Percentiles rank a stretch among this genome's conserved stretches.
phyloP scores from a whole-genome alignment of 257 asterid species.

The Solanum habrochaites region DNA sequence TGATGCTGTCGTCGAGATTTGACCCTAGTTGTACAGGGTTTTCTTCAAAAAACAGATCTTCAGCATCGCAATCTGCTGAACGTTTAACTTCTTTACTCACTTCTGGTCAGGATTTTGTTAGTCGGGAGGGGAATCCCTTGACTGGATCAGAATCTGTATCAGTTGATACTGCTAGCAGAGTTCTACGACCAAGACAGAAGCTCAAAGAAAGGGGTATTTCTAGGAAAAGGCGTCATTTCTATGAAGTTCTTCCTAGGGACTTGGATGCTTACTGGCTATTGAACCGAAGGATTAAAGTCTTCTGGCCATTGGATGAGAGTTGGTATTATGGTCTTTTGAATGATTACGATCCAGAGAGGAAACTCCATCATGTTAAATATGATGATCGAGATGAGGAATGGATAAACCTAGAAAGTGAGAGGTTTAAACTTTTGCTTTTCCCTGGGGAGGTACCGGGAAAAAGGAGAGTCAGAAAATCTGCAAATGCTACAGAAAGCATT shows the following conservation, averaged over 20 bases:
- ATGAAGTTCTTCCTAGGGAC: conserved; percentile 52
- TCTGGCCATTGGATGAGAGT: conserved; percentile 93
- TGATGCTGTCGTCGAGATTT: conserved; percentile 97
- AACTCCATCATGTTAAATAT: conserved; percentile 75
- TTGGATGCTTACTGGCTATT: conserved; percentile 67
- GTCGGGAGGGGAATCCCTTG: conserved; percentile 29
- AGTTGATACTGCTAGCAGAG: conserved; percentile 48
- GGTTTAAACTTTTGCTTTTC: conserved; percentile 81
- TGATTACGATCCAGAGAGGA: conserved; percentile 66
- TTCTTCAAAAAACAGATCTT: conserved; percentile 39
- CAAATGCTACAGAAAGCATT: conserved; percentile 11
- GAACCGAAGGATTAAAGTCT: conserved; percentile 71
- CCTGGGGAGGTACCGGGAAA: conserved; percentile 76
- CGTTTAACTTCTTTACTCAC: conserved; percentile 35
- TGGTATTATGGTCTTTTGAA: conserved; percentile 84
- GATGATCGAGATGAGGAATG: conserved; percentile 96
- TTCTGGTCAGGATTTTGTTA: conserved; percentile 31
- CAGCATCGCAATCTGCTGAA: conserved; percentile 29
- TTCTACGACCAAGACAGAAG: conserved; percentile 66
- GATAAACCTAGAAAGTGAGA: conserved; percentile 78
- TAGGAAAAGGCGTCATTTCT: conserved; percentile 92
- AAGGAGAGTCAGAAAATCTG: conserved; percentile 22
- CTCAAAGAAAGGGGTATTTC: conserved; percentile 38
- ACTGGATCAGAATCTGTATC: conserved; percentile 39
- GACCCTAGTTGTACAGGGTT: conserved; percentile 95